Base-by-base conservation (phyloP, 495 filamentous ascomycete species). In the Halenospora varia region DNA sequence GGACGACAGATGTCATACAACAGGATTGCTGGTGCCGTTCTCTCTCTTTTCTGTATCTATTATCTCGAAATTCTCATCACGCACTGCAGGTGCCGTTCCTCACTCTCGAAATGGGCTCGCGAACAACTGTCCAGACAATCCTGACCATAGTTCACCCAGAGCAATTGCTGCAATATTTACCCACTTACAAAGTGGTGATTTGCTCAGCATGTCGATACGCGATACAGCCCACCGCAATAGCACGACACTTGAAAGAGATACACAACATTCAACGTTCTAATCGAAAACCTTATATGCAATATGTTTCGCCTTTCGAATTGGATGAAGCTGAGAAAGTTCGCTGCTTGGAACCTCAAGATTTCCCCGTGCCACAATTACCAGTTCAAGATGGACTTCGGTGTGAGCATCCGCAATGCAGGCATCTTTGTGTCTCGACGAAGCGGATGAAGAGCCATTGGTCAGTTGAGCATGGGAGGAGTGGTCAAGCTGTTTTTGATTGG, bases 181-280 rank as follows among this genome's bases (percentile, higher is more conserved):
- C 53, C 3, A n/a, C 25, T 2, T 63, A 73, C 50, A 40, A 59
- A 23, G 63, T 73, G 4, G 20, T 75, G 22, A 61, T 73, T 25
- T 73, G 71, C 39, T 64, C 39, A 3, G 19, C 24, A 3, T 75
- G 71, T 48, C 55, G 35, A 22, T 72, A 73, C 48, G 73, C 73
- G 1, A 57, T 75, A 19, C 71, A 73, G 51, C 71, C 71, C 10
- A 54, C 48, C 10, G 73, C 63, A 9, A 61, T 75, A 18, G 10
- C 53, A 10, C 67, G 73, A 4, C 71, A 75, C 55, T 56, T 75
- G 24, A 75, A 75, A 52, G 71, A 75, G 20, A 68, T 71, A 48
- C 71, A 75, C 25, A 63, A 63, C 26, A 57, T 75, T 29, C 55
- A 64, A 23, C 61, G 63, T n/a, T 29, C 48, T 19, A 18, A 54